A percentile compares a stretch with the other conserved stretches of the same genome.
Evolutionary conservation across 352 stramenopile species (phyloP).

Genomic region (Phytopythium vexans): DNA sequence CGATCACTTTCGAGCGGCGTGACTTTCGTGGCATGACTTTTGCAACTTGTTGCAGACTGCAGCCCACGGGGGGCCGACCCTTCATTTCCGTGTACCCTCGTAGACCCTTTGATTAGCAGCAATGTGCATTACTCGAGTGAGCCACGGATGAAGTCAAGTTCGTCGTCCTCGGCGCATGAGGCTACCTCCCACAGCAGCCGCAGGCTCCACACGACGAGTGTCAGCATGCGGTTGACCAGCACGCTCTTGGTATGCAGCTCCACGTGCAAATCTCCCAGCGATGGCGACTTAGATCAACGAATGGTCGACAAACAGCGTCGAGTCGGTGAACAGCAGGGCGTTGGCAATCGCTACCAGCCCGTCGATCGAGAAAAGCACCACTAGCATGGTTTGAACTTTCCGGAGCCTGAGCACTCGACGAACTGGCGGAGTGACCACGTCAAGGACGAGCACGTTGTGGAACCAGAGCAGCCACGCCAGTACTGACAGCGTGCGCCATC

Average conservation of each 20-base stretch:
- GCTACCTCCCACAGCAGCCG: constrained; percentile 32
- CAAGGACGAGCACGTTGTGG: constrained; percentile 21
- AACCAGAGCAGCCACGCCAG: constrained; percentile 25
- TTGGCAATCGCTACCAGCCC: constrained; percentile 23
- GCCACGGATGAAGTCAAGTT: constrained; percentile 37
- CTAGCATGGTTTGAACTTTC: constrained; percentile 18
- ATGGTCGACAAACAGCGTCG: constrained; percentile 20
- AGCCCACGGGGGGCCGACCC: too few species aligned
- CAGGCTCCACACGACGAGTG: constrained; percentile 35
- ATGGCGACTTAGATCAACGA: constrained; percentile 20
- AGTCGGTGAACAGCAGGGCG: constrained; percentile 22
- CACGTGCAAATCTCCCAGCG: constrained; percentile 11
- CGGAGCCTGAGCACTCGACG: constrained; percentile 12
- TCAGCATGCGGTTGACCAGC: constrained; percentile 39
- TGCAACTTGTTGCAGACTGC: too few species aligned
- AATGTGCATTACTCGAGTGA: constrained; percentile 36
- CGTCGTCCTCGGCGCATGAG: constrained; percentile 25
- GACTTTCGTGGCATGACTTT: too few species aligned
- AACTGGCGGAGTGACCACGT: constrained; percentile 20
- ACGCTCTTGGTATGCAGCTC: constrained; percentile 34
- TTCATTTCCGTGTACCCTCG: too few species aligned
- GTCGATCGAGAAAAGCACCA: constrained; percentile 12
- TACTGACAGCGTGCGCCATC: constrained; percentile 19
- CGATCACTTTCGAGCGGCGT: too few species aligned
- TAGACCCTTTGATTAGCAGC: too few species aligned